These are phyloP conservation scores for Podospora conica DNA, from an alignment of 495 filamentous ascomycete genomes.

Conservation along the genomic window DNA sequence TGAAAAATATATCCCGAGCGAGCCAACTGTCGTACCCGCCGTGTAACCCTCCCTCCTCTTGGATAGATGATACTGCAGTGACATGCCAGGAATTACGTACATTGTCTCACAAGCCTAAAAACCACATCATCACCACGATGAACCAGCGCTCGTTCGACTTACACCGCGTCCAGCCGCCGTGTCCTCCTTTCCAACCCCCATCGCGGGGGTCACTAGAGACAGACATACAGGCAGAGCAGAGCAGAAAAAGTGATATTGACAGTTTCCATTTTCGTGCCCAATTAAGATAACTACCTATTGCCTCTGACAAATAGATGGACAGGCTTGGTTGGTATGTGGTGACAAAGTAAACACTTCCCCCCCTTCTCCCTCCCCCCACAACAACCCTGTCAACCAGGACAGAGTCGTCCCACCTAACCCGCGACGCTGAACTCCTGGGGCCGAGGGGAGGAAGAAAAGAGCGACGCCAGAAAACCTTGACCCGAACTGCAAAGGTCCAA, in stretches of 20 bases:
- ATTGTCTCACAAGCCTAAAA: background rate
- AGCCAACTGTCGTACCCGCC: background rate
- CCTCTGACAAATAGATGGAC: background rate
- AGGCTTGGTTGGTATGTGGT: background rate
- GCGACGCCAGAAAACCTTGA: constrained; percentile 26
- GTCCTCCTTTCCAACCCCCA: too few species aligned
- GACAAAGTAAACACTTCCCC: background rate
- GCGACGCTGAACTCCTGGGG: background rate
- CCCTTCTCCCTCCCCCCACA: background rate
- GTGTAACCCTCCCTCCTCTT: background rate
- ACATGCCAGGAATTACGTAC: background rate
- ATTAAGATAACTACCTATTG: background rate
- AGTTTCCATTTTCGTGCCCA: background rate
- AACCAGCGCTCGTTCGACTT: too few species aligned
- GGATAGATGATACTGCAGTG: background rate
- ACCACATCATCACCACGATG: background rate
- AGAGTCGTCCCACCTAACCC: background rate
- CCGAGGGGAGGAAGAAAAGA: background rate
- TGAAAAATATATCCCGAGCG: background rate
- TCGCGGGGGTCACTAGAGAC: too few species aligned
- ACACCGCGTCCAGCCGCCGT: background rate
- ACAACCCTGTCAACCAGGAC: background rate
- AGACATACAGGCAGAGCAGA: too few species aligned
- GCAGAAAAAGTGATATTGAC: background rate
- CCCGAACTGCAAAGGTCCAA: constrained; percentile 26